These are phyloP conservation scores for Leishmania guyanensis DNA, from an alignment of 208 protist genomes.

Conservation along the genomic window DNA sequence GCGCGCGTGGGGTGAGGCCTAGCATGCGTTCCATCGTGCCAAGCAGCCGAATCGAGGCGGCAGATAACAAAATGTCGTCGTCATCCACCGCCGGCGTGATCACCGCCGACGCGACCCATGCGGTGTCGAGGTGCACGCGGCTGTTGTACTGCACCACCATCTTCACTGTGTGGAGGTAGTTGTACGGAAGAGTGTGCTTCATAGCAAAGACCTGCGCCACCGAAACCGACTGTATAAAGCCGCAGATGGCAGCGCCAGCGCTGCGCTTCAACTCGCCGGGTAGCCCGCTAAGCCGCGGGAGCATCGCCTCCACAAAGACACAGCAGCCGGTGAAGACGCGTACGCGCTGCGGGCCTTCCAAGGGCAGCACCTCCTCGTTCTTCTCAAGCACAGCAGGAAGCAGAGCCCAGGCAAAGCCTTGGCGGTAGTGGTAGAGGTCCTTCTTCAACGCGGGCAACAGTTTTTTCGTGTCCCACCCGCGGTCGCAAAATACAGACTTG, in stretches of 20 bases:
- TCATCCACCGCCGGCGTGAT: constrained; percentile 65
- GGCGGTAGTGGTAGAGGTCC: constrained; percentile 88
- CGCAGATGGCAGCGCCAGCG: constrained; percentile 43
- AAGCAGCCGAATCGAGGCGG: constrained; percentile 72
- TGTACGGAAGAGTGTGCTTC: constrained; percentile 85
- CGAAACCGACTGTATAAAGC: constrained; percentile 68
- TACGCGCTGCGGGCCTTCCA: constrained; percentile 72
- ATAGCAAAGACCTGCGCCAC: constrained; percentile 71
- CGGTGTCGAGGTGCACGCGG: constrained; percentile 70
- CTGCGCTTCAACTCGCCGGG: constrained; percentile 55
- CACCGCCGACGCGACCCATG: constrained; percentile 53
- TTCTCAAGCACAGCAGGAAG: constrained; percentile 77
- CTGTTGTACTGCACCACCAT: constrained; percentile 89
- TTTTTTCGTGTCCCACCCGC: constrained; percentile 85
- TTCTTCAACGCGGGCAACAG: constrained; percentile 70
- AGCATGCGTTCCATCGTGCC: constrained; percentile 70
- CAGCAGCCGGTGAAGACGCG: constrained; percentile 78
- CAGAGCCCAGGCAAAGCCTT: constrained; percentile 85
- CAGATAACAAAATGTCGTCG: constrained; percentile 71
- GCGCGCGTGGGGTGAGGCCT: constrained; percentile 57
- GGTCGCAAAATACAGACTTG: constrained; percentile 90
- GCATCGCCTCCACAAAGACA: constrained; percentile 72
- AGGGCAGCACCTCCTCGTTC: constrained; percentile 63
- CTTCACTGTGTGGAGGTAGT: constrained; percentile 81
- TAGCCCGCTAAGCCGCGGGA: constrained; percentile 77